Percentiles rank a stretch among this genome's conserved stretches.
phyloP scores from a whole-genome alignment of 2,329 filamentous ascomycete genomes.

The Didymella arachidicola region DNA sequence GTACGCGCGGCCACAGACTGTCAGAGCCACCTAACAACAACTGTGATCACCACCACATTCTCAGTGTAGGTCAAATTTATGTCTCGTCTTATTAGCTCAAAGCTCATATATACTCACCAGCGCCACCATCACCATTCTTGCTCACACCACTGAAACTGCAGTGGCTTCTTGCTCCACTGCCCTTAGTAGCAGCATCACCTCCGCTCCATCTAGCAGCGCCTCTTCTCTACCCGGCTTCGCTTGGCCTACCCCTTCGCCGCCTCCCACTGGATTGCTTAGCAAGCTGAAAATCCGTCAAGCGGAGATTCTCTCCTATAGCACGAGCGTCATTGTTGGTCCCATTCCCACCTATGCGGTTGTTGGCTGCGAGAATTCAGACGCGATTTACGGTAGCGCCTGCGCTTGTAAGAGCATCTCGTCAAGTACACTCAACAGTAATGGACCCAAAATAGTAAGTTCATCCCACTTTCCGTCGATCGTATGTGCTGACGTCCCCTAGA shows the following conservation, averaged over 20 bases:
- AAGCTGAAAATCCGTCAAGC: conserved; percentile 5
- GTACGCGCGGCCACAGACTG: conserved; percentile 32
- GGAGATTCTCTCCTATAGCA: conserved; percentile 1
- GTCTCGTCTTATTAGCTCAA: neutral
- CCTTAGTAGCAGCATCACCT: neutral
- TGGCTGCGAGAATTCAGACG: neutral
- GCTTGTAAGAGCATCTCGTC: conserved; percentile 33
- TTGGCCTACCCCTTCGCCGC: neutral
- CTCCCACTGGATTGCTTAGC: neutral
- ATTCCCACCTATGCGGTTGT: conserved; percentile 36
- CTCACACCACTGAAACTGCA: conserved; percentile 4
- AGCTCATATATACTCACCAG: neutral
- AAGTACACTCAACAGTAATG: conserved; percentile 17
- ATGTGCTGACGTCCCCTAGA: conserved; percentile 22
- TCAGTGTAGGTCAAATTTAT: conserved; percentile 30
- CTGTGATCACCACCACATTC: conserved; percentile 31
- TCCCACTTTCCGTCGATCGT: neutral
- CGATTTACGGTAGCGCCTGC: conserved; percentile 39
- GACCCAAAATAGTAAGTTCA: conserved; percentile 33
- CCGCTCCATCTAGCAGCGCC: neutral
- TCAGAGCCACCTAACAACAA: conserved; percentile 36
- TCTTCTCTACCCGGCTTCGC: neutral
- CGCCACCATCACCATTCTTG: conserved; percentile 21
- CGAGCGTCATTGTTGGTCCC: conserved; percentile 27
- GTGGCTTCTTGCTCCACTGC: conserved; percentile 1